Base-by-base conservation (phyloP, 2,329 filamentous ascomycete species). In the Venturia oleaginea region DNA sequence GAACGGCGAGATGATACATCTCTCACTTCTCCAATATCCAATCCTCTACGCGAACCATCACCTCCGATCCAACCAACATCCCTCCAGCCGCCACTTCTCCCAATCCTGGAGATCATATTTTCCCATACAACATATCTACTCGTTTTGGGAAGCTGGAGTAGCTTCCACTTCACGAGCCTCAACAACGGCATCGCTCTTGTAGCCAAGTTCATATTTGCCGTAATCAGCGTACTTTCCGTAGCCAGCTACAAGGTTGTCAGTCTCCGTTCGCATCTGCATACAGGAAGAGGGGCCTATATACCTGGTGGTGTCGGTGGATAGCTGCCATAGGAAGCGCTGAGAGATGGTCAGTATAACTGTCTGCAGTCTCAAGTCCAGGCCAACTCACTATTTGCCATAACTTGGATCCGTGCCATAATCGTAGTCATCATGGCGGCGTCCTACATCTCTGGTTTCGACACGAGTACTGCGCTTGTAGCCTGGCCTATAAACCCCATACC, bases 271-370 rank as follows among this genome's bases (percentile, higher is more conserved):
- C 11, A 4, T 13, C 17, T 17, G 17, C 10, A 24, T 4, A 4
- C n/a, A 17, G 4, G 19, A 48, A 24, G 43, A 22, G 43, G 19
- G 3, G 22, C 22, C 1, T 13, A 48, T 19, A 22, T 48, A 48
- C 43, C 17, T 48, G 43, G 43, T 48, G 43, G 42, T n/a, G 54
- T 59, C n/a, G 54, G 54, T 34, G 54, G 27, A 32, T 61, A 59
- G 15, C 5, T 32, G 24, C 55, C 24, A 15, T 59, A 59, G 13
- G 38, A 40, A 13, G 38, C 38, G 13, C 38, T 40, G 38, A 40
- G 38, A 2, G 17, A 40, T 40, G 17, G 38, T 40, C 38, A 40
- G 38, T 17, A 4, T 40, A 40, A 40, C 11, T 40, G 8, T 40
- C 11, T 40, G n/a, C n/a, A n/a, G n/a, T n/a, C n/a, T n/a, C n/a